Conservation (phyloP, 805 yeast genomes). For the Metschnikowia kofuensis region DNA sequence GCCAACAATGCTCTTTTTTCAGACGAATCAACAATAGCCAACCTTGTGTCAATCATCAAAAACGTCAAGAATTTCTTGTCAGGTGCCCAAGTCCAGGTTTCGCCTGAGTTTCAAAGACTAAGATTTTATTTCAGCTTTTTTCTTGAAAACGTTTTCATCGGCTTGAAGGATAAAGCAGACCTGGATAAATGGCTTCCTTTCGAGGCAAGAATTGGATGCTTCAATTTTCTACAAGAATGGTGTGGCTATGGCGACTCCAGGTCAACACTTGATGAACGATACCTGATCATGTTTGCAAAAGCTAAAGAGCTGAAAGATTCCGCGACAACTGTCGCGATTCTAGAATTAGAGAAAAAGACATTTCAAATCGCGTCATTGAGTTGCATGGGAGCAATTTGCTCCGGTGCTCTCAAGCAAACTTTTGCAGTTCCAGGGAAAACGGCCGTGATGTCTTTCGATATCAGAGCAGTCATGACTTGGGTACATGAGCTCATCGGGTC, state of each 20-base stretch:
- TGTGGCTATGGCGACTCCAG: constrained; percentile 81
- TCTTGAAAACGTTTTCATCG: constrained; percentile 68
- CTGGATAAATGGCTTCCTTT: constrained; percentile 69
- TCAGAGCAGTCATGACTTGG: constrained; percentile 71
- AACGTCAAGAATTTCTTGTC: constrained; percentile 61
- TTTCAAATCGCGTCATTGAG: constrained; percentile 70
- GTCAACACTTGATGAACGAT: constrained; percentile 61
- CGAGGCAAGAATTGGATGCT: constrained; percentile 79
- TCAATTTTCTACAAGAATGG: constrained; percentile 87
- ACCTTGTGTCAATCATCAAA: constrained; percentile 59
- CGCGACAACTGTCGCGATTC: constrained; percentile 61
- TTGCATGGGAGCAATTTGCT: constrained; percentile 79
- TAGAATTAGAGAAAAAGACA: constrained; percentile 75
- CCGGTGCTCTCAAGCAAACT: constrained; percentile 62
- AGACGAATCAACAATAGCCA: constrained; percentile 69
- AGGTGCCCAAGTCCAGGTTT: constrained; percentile 54
- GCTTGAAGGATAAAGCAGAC: constrained; percentile 42
- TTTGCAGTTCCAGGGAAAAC: constrained; percentile 45
- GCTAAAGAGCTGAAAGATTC: constrained; percentile 38
- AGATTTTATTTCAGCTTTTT: constrained; percentile 83
- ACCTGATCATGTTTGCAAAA: constrained; percentile 50
- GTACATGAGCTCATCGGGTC: constrained; percentile 67
- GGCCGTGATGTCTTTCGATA: constrained; percentile 65
- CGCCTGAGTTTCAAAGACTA: constrained; percentile 69
- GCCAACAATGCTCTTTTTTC: constrained; percentile 47